Conservation (phyloP, 2,329 filamentous ascomycete genomes). For the Microsporum audouinii region DNA sequence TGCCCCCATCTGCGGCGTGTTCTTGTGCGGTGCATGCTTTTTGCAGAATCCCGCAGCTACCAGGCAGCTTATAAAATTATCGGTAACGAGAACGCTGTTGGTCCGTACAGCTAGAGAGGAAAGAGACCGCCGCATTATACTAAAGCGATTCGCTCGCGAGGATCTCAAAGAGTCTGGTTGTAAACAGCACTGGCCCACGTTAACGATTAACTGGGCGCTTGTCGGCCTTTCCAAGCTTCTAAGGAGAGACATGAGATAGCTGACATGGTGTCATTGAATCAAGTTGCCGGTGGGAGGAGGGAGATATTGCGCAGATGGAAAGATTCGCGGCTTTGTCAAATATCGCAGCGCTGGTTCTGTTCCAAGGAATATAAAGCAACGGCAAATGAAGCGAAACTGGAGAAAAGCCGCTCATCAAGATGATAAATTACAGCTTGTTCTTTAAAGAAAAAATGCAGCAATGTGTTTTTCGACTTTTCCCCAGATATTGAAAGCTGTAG, state of each 20-base stretch:
- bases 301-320: background rate
- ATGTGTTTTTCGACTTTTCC: background rate
- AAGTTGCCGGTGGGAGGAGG: background rate
- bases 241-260: slow-evolving; percentile 53
- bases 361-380: background rate
- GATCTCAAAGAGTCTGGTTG: background rate
- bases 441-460: no score
- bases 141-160: slow-evolving; percentile 16
- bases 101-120: slow-evolving; percentile 19
- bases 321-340: background rate
- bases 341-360: background rate
- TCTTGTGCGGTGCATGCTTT: slow-evolving; percentile 31
- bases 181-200: slow-evolving; percentile 27
- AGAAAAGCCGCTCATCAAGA: no score
- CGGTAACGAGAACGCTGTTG: slow-evolving; percentile 29
- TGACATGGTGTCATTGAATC: slow-evolving; percentile 45
- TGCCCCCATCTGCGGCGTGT: slow-evolving; percentile 5
- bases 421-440: no score
- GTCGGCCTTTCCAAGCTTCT: slow-evolving; percentile 43
- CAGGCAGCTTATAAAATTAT: slow-evolving; percentile 44
- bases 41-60: slow-evolving; percentile 42
- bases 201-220: slow-evolving; percentile 38
- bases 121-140: slow-evolving; percentile 23
- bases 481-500: background rate
- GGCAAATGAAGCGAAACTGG: no score